These are phyloP conservation scores for Paecilomyces sp. DNA, from an alignment of 2,329 filamentous ascomycete genomes.

Conservation along the genomic window DNA sequence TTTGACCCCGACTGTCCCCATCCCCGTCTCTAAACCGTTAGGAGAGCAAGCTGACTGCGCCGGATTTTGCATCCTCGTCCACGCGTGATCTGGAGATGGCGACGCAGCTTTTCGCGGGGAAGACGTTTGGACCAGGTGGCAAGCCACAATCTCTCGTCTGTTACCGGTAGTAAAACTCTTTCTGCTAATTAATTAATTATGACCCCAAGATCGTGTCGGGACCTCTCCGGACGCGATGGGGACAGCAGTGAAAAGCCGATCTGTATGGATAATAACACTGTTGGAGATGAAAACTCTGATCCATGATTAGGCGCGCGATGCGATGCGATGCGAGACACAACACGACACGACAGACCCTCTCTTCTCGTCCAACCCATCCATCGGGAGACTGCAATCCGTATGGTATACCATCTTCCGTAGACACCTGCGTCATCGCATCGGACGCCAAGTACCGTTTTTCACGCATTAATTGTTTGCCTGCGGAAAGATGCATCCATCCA, in stretches of 20 bases:
- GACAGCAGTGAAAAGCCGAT: neutral
- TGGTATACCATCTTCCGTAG: neutral
- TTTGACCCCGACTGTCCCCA: neutral
- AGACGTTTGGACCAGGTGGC: neutral
- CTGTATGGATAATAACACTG: neutral
- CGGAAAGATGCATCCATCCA: neutral
- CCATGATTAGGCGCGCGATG: neutral
- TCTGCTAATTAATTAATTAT: neutral
- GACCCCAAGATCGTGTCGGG: neutral
- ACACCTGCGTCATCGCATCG: neutral
- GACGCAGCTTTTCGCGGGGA: neutral
- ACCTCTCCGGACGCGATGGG: neutral
- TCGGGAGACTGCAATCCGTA: neutral
- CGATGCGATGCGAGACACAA: neutral
- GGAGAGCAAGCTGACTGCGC: neutral
- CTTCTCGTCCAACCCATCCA: too few species aligned
- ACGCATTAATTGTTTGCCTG: neutral
- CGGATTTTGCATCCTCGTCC: neutral
- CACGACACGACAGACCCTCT: too few species aligned
- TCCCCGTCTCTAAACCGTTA: too few species aligned
- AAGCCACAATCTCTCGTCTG: neutral
- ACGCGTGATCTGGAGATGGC: neutral
- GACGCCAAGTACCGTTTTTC: neutral
- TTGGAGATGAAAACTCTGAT: neutral
- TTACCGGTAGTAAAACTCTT: neutral